These are phyloP conservation scores for Baorangia bicolor DNA, from an alignment of 768 basidiomycete genomes.

Conservation along the genomic window DNA sequence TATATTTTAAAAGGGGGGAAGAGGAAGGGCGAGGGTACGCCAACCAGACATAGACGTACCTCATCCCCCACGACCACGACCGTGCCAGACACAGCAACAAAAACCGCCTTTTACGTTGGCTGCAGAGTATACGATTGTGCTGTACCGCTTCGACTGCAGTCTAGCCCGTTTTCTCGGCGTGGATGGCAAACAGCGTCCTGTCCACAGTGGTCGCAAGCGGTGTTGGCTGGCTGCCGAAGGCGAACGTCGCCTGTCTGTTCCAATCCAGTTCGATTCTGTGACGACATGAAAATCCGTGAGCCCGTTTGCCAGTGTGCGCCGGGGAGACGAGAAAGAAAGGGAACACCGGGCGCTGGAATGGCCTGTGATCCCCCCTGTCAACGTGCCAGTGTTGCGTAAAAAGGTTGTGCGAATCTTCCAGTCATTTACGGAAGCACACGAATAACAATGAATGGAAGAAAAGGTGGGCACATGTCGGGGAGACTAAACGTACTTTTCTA, in stretches of 20 bases:
- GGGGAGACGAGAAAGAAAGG: not conserved
- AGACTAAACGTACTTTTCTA: slow-evolving; percentile 58
- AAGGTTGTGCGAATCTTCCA: slow-evolving; percentile 79
- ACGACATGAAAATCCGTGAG: no score
- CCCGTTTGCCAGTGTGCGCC: no score
- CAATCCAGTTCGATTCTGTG: no score
- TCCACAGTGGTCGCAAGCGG: slow-evolving; percentile 57
- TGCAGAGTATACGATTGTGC: slow-evolving; percentile 57
- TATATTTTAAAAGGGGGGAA: not conserved
- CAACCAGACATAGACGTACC: slow-evolving; percentile 40
- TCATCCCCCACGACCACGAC: slow-evolving; percentile 74
- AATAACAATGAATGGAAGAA: not conserved
- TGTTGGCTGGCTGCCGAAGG: slow-evolving; percentile 65
- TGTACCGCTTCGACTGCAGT: slow-evolving; percentile 59
- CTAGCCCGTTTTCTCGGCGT: slow-evolving; percentile 45
- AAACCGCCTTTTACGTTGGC: slow-evolving; percentile 52
- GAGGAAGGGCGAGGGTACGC: not conserved
- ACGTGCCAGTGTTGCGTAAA: slow-evolving; percentile 79
- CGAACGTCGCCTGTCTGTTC: slow-evolving; percentile 50
- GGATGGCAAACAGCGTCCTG: slow-evolving; percentile 57
- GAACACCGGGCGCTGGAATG: slow-evolving; percentile 70
- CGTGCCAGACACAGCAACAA: slow-evolving; percentile 51
- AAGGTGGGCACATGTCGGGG: no score
- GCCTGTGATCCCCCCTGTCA: slow-evolving; percentile 84
- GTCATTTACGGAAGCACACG: no score